Evolutionary conservation across 805 yeast genomes (phyloP), one percentile per base, ranked within the genome.

Genomic region (Candida ulmi): DNA sequence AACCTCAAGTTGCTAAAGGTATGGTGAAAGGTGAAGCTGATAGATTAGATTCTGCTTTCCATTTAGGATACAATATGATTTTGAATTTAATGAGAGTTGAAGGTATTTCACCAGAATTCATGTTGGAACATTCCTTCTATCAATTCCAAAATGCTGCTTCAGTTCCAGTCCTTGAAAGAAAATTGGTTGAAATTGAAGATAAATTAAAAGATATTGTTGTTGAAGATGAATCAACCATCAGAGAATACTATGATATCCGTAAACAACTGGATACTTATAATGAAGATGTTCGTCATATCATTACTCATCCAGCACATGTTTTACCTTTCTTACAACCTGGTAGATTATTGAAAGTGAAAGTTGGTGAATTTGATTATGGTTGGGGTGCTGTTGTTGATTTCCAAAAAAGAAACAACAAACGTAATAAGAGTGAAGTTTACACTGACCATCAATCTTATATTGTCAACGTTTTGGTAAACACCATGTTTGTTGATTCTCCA

Each of bases 1-100:
- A 93, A 61, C 99, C 99, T 4, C 95, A 90, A 54, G 96, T 93
- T 32, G 99, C 99, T 17, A 93, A 93, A 60, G 97, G 98, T 2
- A 93, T 93, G 99, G 99, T 93, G 17, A 91, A 91, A 62, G 99
- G 99, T 58, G 96, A 88, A 57, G 97, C 99, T 25, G 99, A 93
- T 65, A 73, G 99, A 51, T 73, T 93, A 42, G 98, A 93, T 57
- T 91, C 98, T 17, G 98, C 99, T 0, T 93, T 93, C 74, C 99
- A 93, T 60, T 68, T 93, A 45, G 97, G 98, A 18, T 93, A 93
- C 63, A 93, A 93, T 60, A 93, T 93, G 99, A 87, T 90, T 54
- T 74, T 93, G 58, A 93, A 91, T 55, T 71, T 93, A 61, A 78
- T 93, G 83, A 79, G 99, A 58, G 99, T 93, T 13, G 99, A 93